Base-by-base conservation (phyloP, 805 yeast species). In the Geotrichum ghanense region DNA sequence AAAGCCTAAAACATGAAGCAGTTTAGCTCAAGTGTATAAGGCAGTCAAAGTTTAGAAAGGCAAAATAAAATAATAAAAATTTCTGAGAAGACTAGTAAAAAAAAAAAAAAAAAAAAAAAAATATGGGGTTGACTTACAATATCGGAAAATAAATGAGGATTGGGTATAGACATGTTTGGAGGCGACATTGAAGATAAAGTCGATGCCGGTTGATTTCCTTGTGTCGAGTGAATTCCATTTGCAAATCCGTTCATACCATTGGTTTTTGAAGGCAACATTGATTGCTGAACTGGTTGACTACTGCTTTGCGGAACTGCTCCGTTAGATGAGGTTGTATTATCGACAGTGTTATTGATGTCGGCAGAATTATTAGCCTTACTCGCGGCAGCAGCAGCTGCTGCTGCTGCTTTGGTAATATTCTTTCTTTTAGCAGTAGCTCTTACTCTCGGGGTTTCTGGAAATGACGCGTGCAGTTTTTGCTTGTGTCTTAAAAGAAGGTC, bases 401-500 rank as follows among this genome's bases (percentile, higher is more conserved):
- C n/a, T n/a, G n/a, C n/a, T n/a, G 37, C 37, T 31, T 31, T 31
- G 37, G 37, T 31, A 19, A 31, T 31, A 31, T 31, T 31, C 16
- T 31, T 31, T 31, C 37, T 31, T 19, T 31, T 31, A n/a, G 37
- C 37, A n/a, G 37, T 31, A 2, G 44, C 17, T 5, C 49, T 22
- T 6, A 43, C 44, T 35, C 44, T 46, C 7, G 53, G 50, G 22
- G 53, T 45, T 44, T 61, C 63, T 3, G 64, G 55, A 47, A 63
- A 61, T 12, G 59, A 50, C 1, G 67, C 67, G 44, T 92, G 98
- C 27, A 92, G 74, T 60, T 92, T 92, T 65, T 88, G 97, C 67
- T 87, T 95, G 68, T 92, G 98, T 50, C 98, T 75, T 46, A 92
- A 72, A 23, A 92, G 55, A 47, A 69, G 56, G 48, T 69, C 73